These are phyloP conservation scores for Luvunga scandens DNA, from an alignment of 345 rosid genomes.

Conservation along the genomic window DNA sequence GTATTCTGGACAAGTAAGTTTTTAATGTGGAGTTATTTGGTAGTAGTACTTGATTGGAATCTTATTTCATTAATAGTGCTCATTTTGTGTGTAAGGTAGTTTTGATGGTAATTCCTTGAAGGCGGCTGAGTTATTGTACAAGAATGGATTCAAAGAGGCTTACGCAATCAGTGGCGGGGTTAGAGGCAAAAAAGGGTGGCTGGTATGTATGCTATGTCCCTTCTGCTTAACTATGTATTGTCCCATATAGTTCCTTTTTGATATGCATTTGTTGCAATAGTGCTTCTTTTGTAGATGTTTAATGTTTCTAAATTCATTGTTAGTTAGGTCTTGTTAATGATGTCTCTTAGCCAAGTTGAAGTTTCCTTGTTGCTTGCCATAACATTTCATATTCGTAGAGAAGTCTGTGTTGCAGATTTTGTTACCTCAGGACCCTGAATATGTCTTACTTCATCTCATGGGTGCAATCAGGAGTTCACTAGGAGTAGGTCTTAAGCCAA, in stretches of 20 bases:
- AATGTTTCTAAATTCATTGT: not conserved
- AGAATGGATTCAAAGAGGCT: slow-evolving; percentile 86
- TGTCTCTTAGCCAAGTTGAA: not conserved
- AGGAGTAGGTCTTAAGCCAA: not conserved
- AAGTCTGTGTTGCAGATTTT: not conserved
- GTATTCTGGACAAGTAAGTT: slow-evolving; percentile 74
- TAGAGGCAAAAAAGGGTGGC: slow-evolving; percentile 86
- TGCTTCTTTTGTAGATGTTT: not conserved
- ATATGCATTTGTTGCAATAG: not conserved
- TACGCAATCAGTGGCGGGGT: slow-evolving; percentile 82
- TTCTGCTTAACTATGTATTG: slow-evolving; percentile 2
- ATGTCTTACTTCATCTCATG: not conserved
- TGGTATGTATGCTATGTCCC: slow-evolving; percentile 72
- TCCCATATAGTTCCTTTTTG: not conserved
- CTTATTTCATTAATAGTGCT: not conserved
- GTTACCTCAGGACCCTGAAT: not conserved
- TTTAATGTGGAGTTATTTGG: not conserved
- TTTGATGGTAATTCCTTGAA: slow-evolving; percentile 76
- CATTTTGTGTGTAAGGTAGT: slow-evolving; percentile 73
- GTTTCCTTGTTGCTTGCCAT: slow-evolving; percentile 4
- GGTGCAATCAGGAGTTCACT: not conserved
- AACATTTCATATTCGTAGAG: not conserved
- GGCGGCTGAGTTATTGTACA: slow-evolving; percentile 67
- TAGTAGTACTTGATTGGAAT: not conserved
- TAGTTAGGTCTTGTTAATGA: not conserved